Evolutionary conservation across 305 asterid species (phyloP).

Genomic region (Fraxinus latifolia): DNA sequence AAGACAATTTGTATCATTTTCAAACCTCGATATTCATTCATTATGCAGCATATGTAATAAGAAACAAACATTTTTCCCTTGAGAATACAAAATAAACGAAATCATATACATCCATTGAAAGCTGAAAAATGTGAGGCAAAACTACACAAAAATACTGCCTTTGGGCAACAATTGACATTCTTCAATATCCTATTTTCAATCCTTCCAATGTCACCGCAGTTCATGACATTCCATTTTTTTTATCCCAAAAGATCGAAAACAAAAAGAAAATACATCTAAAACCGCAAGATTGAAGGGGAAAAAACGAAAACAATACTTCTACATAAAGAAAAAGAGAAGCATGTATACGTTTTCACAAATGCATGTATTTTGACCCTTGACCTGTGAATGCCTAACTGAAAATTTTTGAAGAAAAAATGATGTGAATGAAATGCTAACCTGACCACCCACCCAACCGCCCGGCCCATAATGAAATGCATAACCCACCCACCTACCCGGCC

Average conservation of each 20-base stretch:
- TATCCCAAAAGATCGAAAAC: conserved; percentile 24
- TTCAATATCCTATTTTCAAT: conserved; percentile 31
- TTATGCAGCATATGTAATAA: background rate
- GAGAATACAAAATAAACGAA: background rate
- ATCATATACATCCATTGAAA: conserved; percentile 15
- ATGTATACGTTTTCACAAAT: conserved; percentile 28
- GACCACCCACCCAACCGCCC: background rate
- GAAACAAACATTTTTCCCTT: background rate
- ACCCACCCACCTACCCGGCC: conserved; percentile 10
- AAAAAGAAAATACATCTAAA: conserved; percentile 32
- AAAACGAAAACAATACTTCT: conserved; percentile 10
- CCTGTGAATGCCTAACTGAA: conserved; percentile 20
- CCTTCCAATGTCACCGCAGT: conserved; percentile 40
- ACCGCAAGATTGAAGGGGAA: conserved; percentile 15
- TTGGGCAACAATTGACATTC: conserved; percentile 23
- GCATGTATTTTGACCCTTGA: conserved; percentile 21
- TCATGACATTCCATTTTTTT: conserved; percentile 33
- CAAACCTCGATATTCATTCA: background rate
- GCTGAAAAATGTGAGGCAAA: conserved; percentile 29
- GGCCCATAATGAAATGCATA: background rate
- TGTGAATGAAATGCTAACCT: conserved; percentile 26
- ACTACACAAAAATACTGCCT: conserved; percentile 37
- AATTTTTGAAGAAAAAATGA: conserved; percentile 28
- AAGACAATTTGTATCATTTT: background rate
- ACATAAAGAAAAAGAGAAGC: conserved; percentile 2